Base-by-base conservation (phyloP, 2,329 filamentous ascomycete species). In the Talaromyces marneffei region DNA sequence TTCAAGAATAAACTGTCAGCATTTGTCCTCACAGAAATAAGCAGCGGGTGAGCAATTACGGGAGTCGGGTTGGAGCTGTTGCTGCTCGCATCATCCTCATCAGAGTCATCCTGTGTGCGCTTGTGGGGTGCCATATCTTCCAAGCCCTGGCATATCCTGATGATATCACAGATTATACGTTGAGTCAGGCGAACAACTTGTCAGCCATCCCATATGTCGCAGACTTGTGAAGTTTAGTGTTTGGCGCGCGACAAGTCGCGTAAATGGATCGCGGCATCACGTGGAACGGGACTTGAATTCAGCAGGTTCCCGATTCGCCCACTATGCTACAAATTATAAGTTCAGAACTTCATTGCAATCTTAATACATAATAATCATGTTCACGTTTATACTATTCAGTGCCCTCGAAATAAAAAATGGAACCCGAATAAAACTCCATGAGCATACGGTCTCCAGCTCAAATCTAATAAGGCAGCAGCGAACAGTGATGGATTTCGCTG, bases 51-150 rank as follows among this genome's bases (percentile, higher is more conserved):
- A 50, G 18, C 31, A 4, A 48, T 59, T 55, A 59, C 61, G 27
- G 61, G 57, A 56, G 53, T 57, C 33, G 33, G 53, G 14, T 56
- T 48, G 5, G 60, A 62, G 27, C 39, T 56, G 27, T 20, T 66
- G 65, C 46, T 62, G 67, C 63, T 71, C 9, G 68, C 53, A 67
- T 66, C 29, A 60, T 63, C 62, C n/a, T 69, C 70, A 33, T 72
- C 65, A 39, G 73, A 66, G 52, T 74, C 72, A 23, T 63, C 65
- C 61, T 75, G 74, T 35, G 64, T 54, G n/a, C 79, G 75, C 66
- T 80, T 80, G 54, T 71, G 64, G 23, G 76, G 74, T 53, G 76
- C 71, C 79, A 80, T 81, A 57, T 31, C 46, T 37, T 59, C 56
- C 57, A 55, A 23, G 25, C 29, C 54, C 27, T 9, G 37, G 29